Evolutionary conservation across 139 green algal species (phyloP).

Genomic region (Coccomyxa sp.): DNA sequence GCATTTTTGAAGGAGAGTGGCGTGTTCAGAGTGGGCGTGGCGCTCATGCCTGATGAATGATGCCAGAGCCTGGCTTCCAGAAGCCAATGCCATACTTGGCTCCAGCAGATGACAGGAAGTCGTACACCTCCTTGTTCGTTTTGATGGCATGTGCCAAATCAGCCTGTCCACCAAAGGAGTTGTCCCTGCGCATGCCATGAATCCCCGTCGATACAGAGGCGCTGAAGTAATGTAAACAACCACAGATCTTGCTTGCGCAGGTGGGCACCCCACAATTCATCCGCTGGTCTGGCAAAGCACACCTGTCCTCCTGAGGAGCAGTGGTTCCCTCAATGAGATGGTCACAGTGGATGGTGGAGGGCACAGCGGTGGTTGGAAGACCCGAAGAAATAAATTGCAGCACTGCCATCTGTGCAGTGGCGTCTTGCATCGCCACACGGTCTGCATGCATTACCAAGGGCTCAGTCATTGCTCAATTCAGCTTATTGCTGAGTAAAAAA

Average conservation of each 20-base stretch:
- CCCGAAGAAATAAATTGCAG: slow-evolving; percentile 95
- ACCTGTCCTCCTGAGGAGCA: slow-evolving; percentile 77
- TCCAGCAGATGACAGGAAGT: slow-evolving; percentile 85
- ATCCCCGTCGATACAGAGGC: neutral
- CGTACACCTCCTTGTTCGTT: slow-evolving; percentile 91
- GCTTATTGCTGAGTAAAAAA: no score
- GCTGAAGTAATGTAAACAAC: no score
- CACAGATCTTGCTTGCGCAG: no score
- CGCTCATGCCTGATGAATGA: slow-evolving; percentile 85
- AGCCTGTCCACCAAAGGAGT: slow-evolving; percentile 68
- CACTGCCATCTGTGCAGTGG: slow-evolving; percentile 94
- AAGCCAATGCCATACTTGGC: slow-evolving; percentile 95
- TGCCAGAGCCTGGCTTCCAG: slow-evolving; percentile 89
- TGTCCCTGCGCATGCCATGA: slow-evolving; percentile 24
- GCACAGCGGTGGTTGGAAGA: slow-evolving; percentile 82
- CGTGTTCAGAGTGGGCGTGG: no score
- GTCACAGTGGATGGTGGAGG: slow-evolving; percentile 94
- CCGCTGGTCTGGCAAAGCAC: no score
- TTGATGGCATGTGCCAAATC: slow-evolving; percentile 70
- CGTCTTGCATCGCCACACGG: slow-evolving; percentile 95
- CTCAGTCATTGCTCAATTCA: no score
- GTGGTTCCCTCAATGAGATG: slow-evolving; percentile 96
- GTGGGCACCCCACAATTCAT: no score
- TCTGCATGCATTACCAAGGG: slow-evolving; percentile 45
- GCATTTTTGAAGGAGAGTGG: no score